Evolutionary conservation across 345 rosid species (phyloP).

Genomic region (Citrus mangshanensis): DNA sequence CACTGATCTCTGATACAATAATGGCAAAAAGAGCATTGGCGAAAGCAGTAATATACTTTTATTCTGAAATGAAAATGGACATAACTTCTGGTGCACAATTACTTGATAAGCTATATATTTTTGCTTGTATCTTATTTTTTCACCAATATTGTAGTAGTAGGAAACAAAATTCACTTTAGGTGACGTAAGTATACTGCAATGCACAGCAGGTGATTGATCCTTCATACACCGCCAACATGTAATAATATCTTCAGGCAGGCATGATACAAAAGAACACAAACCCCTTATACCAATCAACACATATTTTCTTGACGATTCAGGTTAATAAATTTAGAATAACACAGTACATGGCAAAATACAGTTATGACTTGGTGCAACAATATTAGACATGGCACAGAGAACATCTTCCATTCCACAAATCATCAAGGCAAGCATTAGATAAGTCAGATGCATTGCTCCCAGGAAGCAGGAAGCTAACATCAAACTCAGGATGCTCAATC

Average conservation of each 20-base stretch:
- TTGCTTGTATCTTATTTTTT: background rate
- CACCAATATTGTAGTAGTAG: background rate
- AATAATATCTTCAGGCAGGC: too few relatives aligned
- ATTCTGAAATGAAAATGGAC: background rate
- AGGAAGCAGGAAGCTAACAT: background rate
- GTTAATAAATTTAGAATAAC: constrained; percentile 8
- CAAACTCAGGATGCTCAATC: constrained; percentile 2
- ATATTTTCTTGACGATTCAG: background rate
- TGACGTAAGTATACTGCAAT: background rate
- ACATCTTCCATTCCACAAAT: background rate
- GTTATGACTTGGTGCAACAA: constrained; percentile 12
- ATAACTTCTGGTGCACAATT: background rate
- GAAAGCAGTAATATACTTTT: background rate
- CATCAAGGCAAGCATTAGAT: background rate
- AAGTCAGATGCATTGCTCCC: background rate
- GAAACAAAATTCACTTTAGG: background rate
- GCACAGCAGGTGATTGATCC: background rate
- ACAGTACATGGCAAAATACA: constrained; percentile 14
- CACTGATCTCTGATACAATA: background rate
- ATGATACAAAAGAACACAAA: background rate
- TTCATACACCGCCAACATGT: too few relatives aligned
- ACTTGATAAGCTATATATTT: background rate
- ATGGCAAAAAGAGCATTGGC: background rate
- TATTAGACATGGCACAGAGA: background rate
- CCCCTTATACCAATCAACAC: background rate